Base-by-base conservation (phyloP, 2,329 filamentous ascomycete species). In the Colletotrichum eremochloae region DNA sequence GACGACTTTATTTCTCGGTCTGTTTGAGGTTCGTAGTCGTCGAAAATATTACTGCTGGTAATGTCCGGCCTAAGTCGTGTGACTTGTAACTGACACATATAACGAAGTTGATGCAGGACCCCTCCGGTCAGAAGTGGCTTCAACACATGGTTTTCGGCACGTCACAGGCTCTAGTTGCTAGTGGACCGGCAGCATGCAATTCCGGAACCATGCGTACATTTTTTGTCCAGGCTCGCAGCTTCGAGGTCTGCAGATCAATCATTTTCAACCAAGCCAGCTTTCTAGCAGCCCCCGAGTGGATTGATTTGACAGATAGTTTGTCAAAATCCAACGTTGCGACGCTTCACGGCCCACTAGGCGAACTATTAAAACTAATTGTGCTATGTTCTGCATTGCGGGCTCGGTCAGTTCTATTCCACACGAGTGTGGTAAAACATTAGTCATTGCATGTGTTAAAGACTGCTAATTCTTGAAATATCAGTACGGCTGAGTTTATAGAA, bases 61-160 rank as follows among this genome's bases (percentile, higher is more conserved):
- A n/a, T 53, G 20, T 40, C n/a, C 11, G 4, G 14, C 9, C 20
- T 33, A 12, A 15, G 42, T 5, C 12, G 9, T 24, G 15, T 33
- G 14, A 18, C 31, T 53, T 1, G 29, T 0, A n/a, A 12, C 67
- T 73, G 15, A 73, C 62, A 36, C 31, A 20, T 18, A 18, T 1
- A 11, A 24, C 8, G 7, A 12, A 82, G 81, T 76, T 82, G 2
- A 78, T 82, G 76, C 78, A 75, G 0, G 80, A 81, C 36, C 68
- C 76, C 0, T 78, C 79, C 0, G 81, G 79, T 0, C 71, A 78
- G 24, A 80, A 78, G 0, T 82, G 81, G 81, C 44, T 81, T 5
- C 79, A 80, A 7, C 81, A 82, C 14, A 75, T 82, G 33, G 77
- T 82, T 0, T 78, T 81, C 33, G 81, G 81, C 9, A 82, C 81